Evolutionary conservation across 257 asterid genomes (phyloP).

Genomic region (Lycium barbarum): DNA sequence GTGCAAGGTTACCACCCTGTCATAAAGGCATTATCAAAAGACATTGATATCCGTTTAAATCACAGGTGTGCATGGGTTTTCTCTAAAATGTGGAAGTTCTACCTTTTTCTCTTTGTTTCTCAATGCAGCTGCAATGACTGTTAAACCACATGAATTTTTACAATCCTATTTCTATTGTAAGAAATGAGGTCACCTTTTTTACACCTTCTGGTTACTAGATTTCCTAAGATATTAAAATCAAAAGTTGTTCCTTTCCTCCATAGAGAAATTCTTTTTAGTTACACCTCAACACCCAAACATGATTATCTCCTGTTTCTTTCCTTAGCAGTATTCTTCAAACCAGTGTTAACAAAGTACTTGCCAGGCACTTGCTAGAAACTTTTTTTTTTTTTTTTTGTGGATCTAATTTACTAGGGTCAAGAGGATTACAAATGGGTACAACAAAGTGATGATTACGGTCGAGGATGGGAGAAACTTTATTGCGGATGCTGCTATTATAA

Average conservation of each 20-base stretch:
- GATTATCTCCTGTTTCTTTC: background rate
- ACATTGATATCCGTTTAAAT: slow-evolving; percentile 81
- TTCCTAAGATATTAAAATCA: background rate
- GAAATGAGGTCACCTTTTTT: background rate
- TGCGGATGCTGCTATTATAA: slow-evolving; percentile 85
- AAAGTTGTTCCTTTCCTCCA: background rate
- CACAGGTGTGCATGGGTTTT: slow-evolving; percentile 66
- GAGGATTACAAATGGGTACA: slow-evolving; percentile 62
- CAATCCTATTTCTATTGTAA: background rate
- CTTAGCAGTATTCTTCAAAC: background rate
- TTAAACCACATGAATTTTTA: background rate
- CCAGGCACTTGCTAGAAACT: background rate
- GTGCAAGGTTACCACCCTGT: slow-evolving; percentile 93
- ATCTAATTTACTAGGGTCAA: slow-evolving; percentile 57
- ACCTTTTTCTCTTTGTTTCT: background rate
- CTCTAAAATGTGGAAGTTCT: background rate
- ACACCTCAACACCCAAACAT: background rate
- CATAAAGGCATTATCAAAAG: slow-evolving; percentile 71
- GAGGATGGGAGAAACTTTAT: slow-evolving; percentile 78
- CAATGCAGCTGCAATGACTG: background rate
- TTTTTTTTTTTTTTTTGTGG: background rate
- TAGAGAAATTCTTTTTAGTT: background rate
- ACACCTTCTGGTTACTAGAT: background rate
- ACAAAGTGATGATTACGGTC: slow-evolving; percentile 67
- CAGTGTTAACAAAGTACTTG: background rate